phyloP scores from a whole-genome alignment of 305 asterid genomes.

The Fraxinus greggii region DNA sequence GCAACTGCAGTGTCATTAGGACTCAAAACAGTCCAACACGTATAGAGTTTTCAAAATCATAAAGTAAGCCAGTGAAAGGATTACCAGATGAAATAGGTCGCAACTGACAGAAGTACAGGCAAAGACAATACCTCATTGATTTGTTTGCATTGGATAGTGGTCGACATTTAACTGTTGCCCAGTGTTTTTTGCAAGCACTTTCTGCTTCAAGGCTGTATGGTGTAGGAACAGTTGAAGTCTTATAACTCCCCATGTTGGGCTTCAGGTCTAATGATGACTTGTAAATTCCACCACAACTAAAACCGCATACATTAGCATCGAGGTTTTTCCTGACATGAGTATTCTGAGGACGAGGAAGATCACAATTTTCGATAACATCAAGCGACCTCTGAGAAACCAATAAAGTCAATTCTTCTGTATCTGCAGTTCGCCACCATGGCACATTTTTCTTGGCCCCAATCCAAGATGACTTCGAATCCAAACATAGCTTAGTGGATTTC shows the following conservation, averaged over 20 bases:
- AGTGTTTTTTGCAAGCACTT: conserved; percentile 29
- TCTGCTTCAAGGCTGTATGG: conserved; percentile 23
- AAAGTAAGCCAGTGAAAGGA: background rate
- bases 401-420: conserved; percentile 66
- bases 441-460: conserved; percentile 41
- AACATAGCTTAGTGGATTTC: conserved; percentile 33
- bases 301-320: conserved; percentile 20
- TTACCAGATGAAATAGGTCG: background rate
- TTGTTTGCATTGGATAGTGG: conserved; percentile 26
- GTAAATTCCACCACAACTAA: conserved; percentile 23
- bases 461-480: conserved; percentile 50
- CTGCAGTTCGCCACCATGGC: conserved; percentile 93
- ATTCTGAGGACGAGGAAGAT: conserved; percentile 75
- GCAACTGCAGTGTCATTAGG: background rate
- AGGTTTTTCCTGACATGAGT: conserved; percentile 36
- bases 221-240: conserved; percentile 11
- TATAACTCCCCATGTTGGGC: conserved; percentile 12
- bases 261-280: conserved; percentile 27
- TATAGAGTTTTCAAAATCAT: background rate
- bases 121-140: conserved; percentile 40
- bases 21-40: background rate
- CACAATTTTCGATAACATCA: conserved; percentile 66
- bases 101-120: conserved; percentile 12
- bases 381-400: conserved; percentile 62
- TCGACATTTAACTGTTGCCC: conserved; percentile 28